Conservation (phyloP, 2,329 filamentous ascomycete genomes). For the Cladosporium sp. region DNA sequence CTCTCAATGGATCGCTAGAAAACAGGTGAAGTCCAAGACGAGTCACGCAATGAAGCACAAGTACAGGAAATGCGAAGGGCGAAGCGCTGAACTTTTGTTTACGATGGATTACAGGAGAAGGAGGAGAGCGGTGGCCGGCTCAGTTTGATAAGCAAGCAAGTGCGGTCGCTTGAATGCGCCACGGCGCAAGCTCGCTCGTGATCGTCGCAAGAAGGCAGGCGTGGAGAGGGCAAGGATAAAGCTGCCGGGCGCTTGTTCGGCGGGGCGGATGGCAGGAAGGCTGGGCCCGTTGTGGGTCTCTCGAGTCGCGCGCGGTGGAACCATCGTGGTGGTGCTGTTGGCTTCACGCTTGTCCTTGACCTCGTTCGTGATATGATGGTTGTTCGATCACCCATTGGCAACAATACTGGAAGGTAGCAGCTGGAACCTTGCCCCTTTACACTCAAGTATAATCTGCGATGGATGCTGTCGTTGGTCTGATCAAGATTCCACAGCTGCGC, state of each 20-base stretch:
- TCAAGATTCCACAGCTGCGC: too few relatives aligned
- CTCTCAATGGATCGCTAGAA: slow-evolving; percentile 1
- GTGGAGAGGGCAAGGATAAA: neutral
- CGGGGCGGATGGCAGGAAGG: neutral
- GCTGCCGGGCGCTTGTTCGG: neutral
- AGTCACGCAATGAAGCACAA: neutral
- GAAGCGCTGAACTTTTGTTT: neutral
- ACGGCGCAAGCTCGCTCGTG: slow-evolving; percentile 8
- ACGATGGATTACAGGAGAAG: neutral
- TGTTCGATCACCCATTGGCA: too few relatives aligned
- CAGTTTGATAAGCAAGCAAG: neutral
- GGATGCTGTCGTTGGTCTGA: too few relatives aligned
- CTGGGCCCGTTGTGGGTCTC: neutral
- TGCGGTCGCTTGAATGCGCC: slow-evolving; percentile 6
- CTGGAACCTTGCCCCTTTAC: too few relatives aligned
- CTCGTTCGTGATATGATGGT: too few relatives aligned
- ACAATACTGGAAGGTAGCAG: too few relatives aligned
- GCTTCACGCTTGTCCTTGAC: too few relatives aligned
- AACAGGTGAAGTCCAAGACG: neutral
- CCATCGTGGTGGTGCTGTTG: neutral
- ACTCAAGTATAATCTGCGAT: too few relatives aligned
- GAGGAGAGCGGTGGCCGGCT: neutral
- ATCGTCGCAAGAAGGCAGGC: slow-evolving; percentile 1
- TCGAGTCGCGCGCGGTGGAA: neutral
- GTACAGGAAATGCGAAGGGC: neutral